A percentile compares a stretch with the other conserved stretches of the same genome.
Evolutionary conservation across 2,329 filamentous ascomycete species (phyloP).

Genomic region (Nemania sp.): DNA sequence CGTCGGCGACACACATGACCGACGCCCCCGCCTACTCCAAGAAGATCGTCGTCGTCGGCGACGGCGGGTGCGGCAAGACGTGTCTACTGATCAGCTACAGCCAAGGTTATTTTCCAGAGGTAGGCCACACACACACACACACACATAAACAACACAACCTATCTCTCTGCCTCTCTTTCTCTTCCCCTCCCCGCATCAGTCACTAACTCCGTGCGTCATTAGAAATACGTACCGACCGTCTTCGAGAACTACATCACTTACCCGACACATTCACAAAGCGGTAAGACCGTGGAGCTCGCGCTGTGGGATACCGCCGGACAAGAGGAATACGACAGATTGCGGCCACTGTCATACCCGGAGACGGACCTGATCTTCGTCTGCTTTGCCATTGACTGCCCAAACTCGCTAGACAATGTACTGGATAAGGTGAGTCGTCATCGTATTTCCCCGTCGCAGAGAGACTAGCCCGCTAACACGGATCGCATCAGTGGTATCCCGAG

Average conservation of each 20-base stretch:
- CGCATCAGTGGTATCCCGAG: slow-evolving; percentile 97
- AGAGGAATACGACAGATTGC: slow-evolving; percentile 96
- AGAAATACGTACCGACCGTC: slow-evolving; percentile 99
- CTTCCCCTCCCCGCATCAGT: background rate
- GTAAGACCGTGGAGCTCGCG: slow-evolving; percentile 94
- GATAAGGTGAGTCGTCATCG: slow-evolving; percentile 75
- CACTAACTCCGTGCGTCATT: slow-evolving; percentile 2
- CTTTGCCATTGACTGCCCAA: slow-evolving; percentile 98
- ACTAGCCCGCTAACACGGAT: no score
- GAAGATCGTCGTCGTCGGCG: slow-evolving; percentile 98
- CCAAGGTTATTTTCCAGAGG: slow-evolving; percentile 98
- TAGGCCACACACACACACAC: slow-evolving; percentile 48
- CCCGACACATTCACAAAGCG: slow-evolving; percentile 82
- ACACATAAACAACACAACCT: no score
- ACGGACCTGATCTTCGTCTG: slow-evolving; percentile 98
- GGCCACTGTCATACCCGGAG: slow-evolving; percentile 95
- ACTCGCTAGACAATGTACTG: slow-evolving; percentile 96
- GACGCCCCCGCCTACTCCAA: slow-evolving; percentile 94
- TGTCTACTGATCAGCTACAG: slow-evolving; percentile 98
- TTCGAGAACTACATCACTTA: slow-evolving; percentile 99
- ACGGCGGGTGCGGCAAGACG: slow-evolving; percentile 98
- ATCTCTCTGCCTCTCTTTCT: slow-evolving; percentile 2
- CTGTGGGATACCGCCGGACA: slow-evolving; percentile 99
- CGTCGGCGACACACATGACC: slow-evolving; percentile 81
- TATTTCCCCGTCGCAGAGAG: background rate